phyloP scores from a whole-genome alignment of 2,329 filamentous ascomycete genomes.

The Fusarium sp. region DNA sequence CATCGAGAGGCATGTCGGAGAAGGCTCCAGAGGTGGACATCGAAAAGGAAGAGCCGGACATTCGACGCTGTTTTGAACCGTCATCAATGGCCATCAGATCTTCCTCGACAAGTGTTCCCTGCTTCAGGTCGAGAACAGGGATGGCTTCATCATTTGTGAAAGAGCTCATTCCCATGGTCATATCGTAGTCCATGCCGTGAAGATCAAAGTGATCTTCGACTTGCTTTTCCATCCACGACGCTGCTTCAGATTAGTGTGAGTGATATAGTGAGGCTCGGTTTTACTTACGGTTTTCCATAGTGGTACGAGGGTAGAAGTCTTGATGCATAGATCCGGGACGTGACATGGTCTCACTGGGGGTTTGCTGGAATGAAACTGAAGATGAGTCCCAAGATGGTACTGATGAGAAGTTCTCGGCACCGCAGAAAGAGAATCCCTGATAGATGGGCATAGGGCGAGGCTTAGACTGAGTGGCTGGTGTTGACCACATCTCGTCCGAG shows the following conservation, averaged over 20 bases:
- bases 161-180: conserved; percentile 67
- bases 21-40: conserved; percentile 72
- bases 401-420: conserved; percentile 60
- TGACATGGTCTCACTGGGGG: conserved; percentile 60
- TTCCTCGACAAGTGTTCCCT: conserved; percentile 57
- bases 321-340: conserved; percentile 66
- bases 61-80: conserved; percentile 64
- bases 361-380: conserved; percentile 59
- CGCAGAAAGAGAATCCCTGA: conserved; percentile 67
- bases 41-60: conserved; percentile 78
- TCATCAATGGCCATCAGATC: conserved; percentile 61
- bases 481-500: conserved; percentile 62
- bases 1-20: conserved; percentile 76
- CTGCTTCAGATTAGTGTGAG: conserved; percentile 35
- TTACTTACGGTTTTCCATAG: conserved; percentile 59
- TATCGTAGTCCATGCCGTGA: conserved; percentile 63
- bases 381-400: conserved; percentile 67
- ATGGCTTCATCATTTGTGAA: conserved; percentile 70
- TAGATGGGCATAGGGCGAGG: conserved; percentile 67
- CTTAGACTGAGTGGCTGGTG: conserved; percentile 60
- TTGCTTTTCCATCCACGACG: conserved; percentile 60
- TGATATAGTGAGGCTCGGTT: neutral
- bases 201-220: conserved; percentile 66
- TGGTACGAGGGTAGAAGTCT: conserved; percentile 61
- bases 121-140: conserved; percentile 68